Evolutionary conservation across 495 filamentous ascomycete genomes (phyloP).

Genomic region (Oleoguttula mirabilis): DNA sequence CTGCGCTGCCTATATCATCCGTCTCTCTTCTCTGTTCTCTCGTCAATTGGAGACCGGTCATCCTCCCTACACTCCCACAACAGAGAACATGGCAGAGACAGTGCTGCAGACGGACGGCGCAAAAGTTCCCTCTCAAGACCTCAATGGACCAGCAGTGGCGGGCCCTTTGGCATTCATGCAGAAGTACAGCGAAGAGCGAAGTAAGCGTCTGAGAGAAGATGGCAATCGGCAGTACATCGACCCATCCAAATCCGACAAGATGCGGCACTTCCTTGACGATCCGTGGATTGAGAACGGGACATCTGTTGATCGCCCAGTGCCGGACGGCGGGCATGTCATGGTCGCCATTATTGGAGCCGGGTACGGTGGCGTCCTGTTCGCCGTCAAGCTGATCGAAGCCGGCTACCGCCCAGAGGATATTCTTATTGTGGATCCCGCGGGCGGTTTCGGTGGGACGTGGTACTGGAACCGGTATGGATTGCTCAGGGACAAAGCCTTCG

Average conservation of each 20-base stretch:
- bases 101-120: no score
- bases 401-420: conserved; percentile 37
- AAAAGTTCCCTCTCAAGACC: no score
- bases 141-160: no score
- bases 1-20: no score
- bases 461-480: conserved; percentile 41
- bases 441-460: conserved; percentile 44
- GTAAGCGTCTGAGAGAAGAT: conserved; percentile 37
- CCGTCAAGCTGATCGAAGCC: conserved; percentile 39
- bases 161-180: conserved; percentile 6
- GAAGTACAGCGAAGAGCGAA: conserved; percentile 37
- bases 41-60: no score
- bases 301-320: conserved; percentile 5
- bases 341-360: conserved; percentile 37
- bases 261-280: conserved; percentile 31
- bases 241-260: conserved; percentile 19
- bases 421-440: conserved; percentile 37
- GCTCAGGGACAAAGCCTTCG: neutral
- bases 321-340: conserved; percentile 2
- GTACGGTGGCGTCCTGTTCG: conserved; percentile 37
- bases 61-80: no score
- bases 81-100: no score
- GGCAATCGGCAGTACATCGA: conserved; percentile 34
- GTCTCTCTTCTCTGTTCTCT: no score
- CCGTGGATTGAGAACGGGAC: conserved; percentile 27